These are phyloP conservation scores for Astrothelium macrocarpum DNA, from an alignment of 495 filamentous ascomycete genomes.

Conservation along the genomic window DNA sequence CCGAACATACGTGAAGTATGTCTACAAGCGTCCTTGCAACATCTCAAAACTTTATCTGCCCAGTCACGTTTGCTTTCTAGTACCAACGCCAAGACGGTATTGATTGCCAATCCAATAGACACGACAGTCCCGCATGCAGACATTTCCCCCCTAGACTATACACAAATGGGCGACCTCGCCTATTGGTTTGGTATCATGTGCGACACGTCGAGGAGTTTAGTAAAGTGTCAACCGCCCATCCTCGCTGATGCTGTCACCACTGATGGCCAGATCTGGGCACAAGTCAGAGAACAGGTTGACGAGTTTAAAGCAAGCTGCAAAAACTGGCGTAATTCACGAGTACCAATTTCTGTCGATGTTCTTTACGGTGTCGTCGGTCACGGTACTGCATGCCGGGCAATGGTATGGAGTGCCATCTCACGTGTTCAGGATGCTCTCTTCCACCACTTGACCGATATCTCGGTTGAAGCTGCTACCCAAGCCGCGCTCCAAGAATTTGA, in stretches of 20 bases:
- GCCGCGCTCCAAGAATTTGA: background rate
- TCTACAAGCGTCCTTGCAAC: background rate
- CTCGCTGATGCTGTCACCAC: background rate
- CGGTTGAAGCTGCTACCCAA: background rate
- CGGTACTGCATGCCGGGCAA: background rate
- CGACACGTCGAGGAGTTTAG: background rate
- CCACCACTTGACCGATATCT: background rate
- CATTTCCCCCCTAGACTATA: background rate
- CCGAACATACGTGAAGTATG: background rate
- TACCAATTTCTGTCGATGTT: background rate
- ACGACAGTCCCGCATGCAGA: background rate
- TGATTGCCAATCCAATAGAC: background rate
- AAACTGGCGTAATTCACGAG: slow-evolving; percentile 2
- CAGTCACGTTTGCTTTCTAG: background rate
- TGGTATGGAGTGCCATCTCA: background rate
- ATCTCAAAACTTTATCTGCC: background rate
- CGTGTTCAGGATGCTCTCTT: slow-evolving; percentile 3
- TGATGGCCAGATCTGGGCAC: background rate
- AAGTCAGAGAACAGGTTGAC: background rate
- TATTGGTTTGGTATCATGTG: slow-evolving; percentile 3
- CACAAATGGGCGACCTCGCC: background rate
- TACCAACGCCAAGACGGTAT: background rate
- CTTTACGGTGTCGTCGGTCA: slow-evolving; percentile 1
- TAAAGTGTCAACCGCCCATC: background rate
- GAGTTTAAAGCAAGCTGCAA: slow-evolving; percentile 5